Evolutionary conservation across 1,284 basidiomycete species (phyloP), one percentile per base, ranked within the genome.

Genomic region (Cryptococcus maquisensis): DNA sequence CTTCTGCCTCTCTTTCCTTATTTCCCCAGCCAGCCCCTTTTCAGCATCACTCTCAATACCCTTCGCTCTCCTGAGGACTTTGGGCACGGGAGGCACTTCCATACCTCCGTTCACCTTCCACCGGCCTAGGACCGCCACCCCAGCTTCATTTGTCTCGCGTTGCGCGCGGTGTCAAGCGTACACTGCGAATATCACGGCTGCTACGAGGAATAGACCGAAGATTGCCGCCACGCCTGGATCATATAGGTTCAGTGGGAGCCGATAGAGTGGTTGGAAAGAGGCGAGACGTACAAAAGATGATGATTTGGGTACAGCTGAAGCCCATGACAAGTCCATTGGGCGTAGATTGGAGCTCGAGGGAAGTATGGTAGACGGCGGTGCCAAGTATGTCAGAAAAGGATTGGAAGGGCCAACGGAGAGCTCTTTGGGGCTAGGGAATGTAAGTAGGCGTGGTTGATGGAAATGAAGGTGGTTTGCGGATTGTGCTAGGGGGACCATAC

Each of bases 51-150:
- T 28, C 15, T 18, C 9, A 23, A 18, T n/a, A 21, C 24, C 13
- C 43, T 26, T 21, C 16, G 43, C 18, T 10, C 43, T 2, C 24
- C 43, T 20, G 20, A 3, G 15, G 13, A 24, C 24, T n/a, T 32
- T 24, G 20, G 44, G 37, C 16, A 53, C n/a, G n/a, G 20, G 24
- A 10, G 37, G 45, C 13, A 49, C 41, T 15, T 18, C 32, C 23
- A 51, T 37, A 20, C 36, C 35, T 18, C 38, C 32, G 16, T 40
- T 49, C 12, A 55, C 52, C 20, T 58, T 54, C 56, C 56, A 58
- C 37, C 35, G 21, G 9, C 56, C 56, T n/a, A 54, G 26, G 16
- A 54, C 45, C 18, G 49, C 49, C n/a, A 49, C 46, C 35, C 47
- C 49, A 20, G 56, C 49, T 36, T 51, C 39, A 8, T 20, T 12